A percentile compares a stretch with the other conserved stretches of the same genome.
Evolutionary conservation across 2,329 filamentous ascomycete species (phyloP).

Genomic region (Arthrinium puccinioides): DNA sequence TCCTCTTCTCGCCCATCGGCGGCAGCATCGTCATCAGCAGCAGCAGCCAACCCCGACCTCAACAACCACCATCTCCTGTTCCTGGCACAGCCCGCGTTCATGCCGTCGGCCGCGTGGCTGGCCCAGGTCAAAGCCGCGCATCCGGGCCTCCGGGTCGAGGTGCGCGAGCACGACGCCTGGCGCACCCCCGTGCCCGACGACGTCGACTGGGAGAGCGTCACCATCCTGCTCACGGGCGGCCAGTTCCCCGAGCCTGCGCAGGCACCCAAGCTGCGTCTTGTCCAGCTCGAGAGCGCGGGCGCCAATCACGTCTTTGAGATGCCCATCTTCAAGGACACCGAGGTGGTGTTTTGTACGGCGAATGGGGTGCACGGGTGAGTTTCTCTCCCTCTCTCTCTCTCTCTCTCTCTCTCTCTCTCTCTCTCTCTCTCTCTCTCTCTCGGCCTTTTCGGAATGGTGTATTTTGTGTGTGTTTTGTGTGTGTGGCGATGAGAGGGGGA

Average conservation of each 20-base stretch:
- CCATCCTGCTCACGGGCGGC: conserved; percentile 36
- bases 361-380: conserved; percentile 51
- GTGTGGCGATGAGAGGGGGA: neutral
- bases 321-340: conserved; percentile 41
- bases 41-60: neutral
- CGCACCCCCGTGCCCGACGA: conserved; percentile 7
- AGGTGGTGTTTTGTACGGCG: conserved; percentile 44
- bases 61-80: conserved; percentile 1
- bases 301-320: conserved; percentile 40
- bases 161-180: conserved; percentile 1
- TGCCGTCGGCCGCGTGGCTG: neutral
- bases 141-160: neutral
- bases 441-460: neutral
- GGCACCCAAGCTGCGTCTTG: conserved; percentile 40
- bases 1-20: too few relatives aligned
- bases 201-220: conserved; percentile 40
- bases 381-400: neutral
- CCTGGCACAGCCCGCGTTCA: neutral
- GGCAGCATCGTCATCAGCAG: neutral
- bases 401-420: neutral
- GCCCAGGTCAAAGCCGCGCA: neutral
- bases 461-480: neutral
- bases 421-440: neutral
- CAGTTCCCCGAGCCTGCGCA: conserved; percentile 33
- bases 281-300: conserved; percentile 49